A percentile compares a stretch with the other conserved stretches of the same genome.
Conservation (phyloP, 495 filamentous ascomycete species). For the Tuber magnatum region DNA sequence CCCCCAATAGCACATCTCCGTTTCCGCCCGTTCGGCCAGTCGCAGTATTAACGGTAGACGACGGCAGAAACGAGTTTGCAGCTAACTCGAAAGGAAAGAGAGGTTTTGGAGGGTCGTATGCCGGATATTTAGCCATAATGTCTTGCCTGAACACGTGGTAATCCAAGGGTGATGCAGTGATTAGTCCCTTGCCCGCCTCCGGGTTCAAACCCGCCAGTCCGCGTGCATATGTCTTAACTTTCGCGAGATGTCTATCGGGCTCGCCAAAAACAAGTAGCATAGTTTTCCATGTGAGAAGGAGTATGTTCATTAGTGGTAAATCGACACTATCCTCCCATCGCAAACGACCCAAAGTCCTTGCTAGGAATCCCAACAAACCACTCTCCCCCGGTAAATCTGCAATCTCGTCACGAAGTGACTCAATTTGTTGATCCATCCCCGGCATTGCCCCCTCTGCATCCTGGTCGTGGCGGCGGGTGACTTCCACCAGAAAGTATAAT, state of each 20-base stretch:
- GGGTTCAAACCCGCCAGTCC: slow-evolving; percentile 43
- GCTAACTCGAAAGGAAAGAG: slow-evolving; percentile 80
- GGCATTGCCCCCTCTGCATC: slow-evolving; percentile 9
- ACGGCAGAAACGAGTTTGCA: slow-evolving; percentile 82
- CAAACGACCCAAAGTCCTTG: slow-evolving; percentile 65
- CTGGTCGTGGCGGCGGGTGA: slow-evolving; percentile 47
- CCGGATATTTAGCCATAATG: slow-evolving; percentile 96
- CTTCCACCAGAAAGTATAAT: slow-evolving; percentile 67
- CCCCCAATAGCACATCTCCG: slow-evolving; percentile 32
- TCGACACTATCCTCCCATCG: slow-evolving; percentile 71
- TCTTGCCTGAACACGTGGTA: slow-evolving; percentile 96
- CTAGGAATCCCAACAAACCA: slow-evolving; percentile 61
- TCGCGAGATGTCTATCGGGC: slow-evolving; percentile 55
- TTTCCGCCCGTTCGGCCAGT: slow-evolving; percentile 27
- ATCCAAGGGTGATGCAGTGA: slow-evolving; percentile 88
- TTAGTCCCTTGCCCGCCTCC: slow-evolving; percentile 51
- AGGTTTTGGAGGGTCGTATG: slow-evolving; percentile 81
- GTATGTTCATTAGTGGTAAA: slow-evolving; percentile 46
- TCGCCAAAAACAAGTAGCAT: slow-evolving; percentile 79
- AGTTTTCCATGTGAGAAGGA: slow-evolving; percentile 85
- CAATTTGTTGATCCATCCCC: slow-evolving; percentile 27
- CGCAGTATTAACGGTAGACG: slow-evolving; percentile 46
- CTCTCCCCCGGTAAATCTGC: slow-evolving; percentile 47
- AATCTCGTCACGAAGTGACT: slow-evolving; percentile 40
- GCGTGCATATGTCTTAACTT: slow-evolving; percentile 60